phyloP scores from a whole-genome alignment of 108 stramenopile genomes.

The Chaetoceros muelleri region DNA sequence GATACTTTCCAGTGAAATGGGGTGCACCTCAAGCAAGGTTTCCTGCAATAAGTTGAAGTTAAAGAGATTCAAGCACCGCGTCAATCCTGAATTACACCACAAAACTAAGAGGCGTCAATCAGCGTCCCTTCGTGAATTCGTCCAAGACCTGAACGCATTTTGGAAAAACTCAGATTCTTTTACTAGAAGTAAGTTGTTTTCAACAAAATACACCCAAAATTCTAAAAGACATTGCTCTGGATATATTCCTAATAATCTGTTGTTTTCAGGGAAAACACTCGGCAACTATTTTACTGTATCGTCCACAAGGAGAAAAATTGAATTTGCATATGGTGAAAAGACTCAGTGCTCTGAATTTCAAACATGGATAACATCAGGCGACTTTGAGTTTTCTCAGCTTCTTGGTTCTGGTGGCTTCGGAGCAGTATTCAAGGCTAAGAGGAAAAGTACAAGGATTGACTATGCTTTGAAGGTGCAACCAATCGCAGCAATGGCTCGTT shows the following conservation, averaged over 20 bases:
- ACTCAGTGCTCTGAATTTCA: background rate
- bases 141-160: background rate
- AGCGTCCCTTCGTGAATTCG: background rate
- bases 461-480: background rate
- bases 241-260: background rate
- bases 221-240: too few species aligned
- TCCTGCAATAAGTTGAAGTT: too few species aligned
- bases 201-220: too few species aligned
- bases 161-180: background rate
- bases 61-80: background rate
- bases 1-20: too few species aligned
- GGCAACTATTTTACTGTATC: background rate
- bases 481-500: background rate
- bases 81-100: background rate
- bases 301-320: background rate
- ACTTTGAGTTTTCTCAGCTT: conserved; percentile 1
- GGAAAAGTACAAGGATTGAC: background rate
- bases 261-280: background rate
- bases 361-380: background rate
- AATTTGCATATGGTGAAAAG: background rate
- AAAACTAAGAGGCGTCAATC: background rate
- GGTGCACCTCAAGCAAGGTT: too few species aligned
- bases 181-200: background rate
- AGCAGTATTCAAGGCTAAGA: background rate
- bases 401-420: background rate